Evolutionary conservation across 2,329 filamentous ascomycete species (phyloP), one percentile per base, ranked within the genome.

Genomic region (Ophiocordyceps camponoti-floridani): DNA sequence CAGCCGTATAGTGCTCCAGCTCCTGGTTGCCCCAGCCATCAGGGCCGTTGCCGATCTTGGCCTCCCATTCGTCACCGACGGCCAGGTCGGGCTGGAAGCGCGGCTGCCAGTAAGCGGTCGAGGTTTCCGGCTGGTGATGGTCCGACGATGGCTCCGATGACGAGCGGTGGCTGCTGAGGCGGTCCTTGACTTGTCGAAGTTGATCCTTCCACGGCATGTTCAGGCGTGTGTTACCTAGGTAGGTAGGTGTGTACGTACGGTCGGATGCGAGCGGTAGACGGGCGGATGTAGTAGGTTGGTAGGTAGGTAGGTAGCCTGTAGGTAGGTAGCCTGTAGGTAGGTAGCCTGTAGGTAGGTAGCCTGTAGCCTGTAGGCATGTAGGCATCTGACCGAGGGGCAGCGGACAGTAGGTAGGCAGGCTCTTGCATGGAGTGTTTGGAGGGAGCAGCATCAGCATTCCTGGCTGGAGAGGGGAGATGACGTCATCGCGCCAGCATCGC

Each of bases 11-110:
- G 58, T 72, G 69, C 56, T 78, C 66, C 43, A 72, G 60, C 59
- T 78, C 74, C 48, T 74, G 69, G 53, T 78, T 78, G 19, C 74
- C 74, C 74, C 74, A 78, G 35, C 74, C 73, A 52, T 74, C 66
- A n/a, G 65, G 66, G 27, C 73, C 73, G 31, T 68, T 68, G 27
- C 69, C 66, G 42, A 70, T 62, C 54, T 75, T 72, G 28, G 71
- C 67, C 4, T 70, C 60, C 61, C 75, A 78, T 49, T 75, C 67
- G 3, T 61, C 56, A 0, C 61, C 62, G 3, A 77, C 62, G 0
- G 69, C 64, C 2, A 62, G 59, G 13, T 62, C 57, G 1, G 68
- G 62, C 27, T 62, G 56, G 51, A 77, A 73, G 8, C 61, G 62
- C 0, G 73, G 66, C 47, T 64, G 64, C 73, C 73, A 77, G 57